phyloP scores from a whole-genome alignment of 2,329 filamentous ascomycete species.

The Sphaerulina musiva region DNA sequence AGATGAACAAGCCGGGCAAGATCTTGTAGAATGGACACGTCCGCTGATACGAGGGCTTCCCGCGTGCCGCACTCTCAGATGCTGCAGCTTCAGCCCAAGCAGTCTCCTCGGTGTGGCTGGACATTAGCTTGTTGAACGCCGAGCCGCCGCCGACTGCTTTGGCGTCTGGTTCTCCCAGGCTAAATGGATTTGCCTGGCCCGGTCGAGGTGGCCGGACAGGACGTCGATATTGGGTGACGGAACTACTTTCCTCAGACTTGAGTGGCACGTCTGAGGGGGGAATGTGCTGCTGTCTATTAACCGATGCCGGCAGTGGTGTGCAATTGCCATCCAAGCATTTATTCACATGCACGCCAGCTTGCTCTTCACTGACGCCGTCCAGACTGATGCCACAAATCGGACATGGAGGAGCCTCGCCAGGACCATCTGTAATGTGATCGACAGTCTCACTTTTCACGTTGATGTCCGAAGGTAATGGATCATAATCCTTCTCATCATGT shows the following conservation, averaged over 20 bases:
- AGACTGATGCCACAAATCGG: constrained; percentile 71
- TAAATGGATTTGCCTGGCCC: constrained; percentile 74
- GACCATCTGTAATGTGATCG: constrained; percentile 13
- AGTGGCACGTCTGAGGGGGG: constrained; percentile 10
- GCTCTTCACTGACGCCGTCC: constrained; percentile 49
- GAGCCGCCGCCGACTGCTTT: constrained; percentile 46
- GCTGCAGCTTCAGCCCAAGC: constrained; percentile 87
- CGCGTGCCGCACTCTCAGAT: constrained; percentile 67
- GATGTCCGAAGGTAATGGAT: constrained; percentile 19
- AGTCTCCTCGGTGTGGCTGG: constrained; percentile 77
- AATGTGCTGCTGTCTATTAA: constrained; percentile 15
- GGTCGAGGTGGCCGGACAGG: constrained; percentile 63
- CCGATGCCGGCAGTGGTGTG: constrained; percentile 46
- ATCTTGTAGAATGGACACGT: constrained; percentile 99
- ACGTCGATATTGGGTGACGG: constrained; percentile 56
- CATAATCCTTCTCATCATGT: constrained; percentile 41
- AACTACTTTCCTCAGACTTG: constrained; percentile 18
- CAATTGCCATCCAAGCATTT: constrained; percentile 81
- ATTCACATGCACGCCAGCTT: constrained; percentile 82
- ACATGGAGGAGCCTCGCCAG: constrained; percentile 46
- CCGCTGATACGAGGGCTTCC: constrained; percentile 78
- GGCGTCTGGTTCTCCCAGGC: constrained; percentile 39
- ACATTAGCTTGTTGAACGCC: constrained; percentile 91
- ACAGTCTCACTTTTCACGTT: constrained; percentile 2
- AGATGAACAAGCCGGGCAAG: constrained; percentile 84